phyloP scores from a whole-genome alignment of 2,329 filamentous ascomycete species.

The Calonectria leucothoes region DNA sequence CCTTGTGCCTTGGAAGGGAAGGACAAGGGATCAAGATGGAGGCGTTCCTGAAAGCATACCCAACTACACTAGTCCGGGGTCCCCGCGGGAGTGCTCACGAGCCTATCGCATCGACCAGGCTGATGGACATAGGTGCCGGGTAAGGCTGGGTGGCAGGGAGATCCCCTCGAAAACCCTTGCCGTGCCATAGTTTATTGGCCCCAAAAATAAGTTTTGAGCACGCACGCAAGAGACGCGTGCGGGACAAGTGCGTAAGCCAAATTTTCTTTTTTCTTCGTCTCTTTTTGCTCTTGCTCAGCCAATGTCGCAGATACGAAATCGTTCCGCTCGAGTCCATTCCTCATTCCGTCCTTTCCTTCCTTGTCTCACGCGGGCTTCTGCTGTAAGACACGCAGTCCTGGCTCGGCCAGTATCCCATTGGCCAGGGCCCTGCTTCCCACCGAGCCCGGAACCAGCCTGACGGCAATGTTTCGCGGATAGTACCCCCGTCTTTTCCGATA shows the following conservation, averaged over 20 bases:
- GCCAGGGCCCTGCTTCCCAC: neutral
- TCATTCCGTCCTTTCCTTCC: neutral
- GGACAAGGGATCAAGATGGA: neutral
- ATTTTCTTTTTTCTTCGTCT: too few species aligned
- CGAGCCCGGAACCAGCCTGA: too few species aligned
- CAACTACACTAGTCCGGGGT: too few species aligned
- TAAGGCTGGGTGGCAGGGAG: neutral
- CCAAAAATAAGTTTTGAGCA: neutral
- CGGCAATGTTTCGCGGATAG: neutral
- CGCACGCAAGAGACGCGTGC: neutral
- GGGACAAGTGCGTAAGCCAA: neutral
- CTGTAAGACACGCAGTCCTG: neutral
- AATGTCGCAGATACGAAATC: neutral
- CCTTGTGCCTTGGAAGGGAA: too few species aligned
- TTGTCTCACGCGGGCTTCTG: neutral
- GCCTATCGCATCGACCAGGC: neutral
- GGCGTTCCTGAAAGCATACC: too few species aligned
- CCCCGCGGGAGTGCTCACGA: neutral
- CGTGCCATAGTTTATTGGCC: neutral
- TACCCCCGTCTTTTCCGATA: neutral
- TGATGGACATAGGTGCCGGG: too few species aligned
- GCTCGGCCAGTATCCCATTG: neutral
- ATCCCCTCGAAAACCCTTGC: too few species aligned
- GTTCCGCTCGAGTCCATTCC: neutral
- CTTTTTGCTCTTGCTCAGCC: neutral